Evolutionary conservation across 129 eudicot genomes (phyloP), one percentile per base, ranked within the genome.

Genomic region (Calendula officinalis): DNA sequence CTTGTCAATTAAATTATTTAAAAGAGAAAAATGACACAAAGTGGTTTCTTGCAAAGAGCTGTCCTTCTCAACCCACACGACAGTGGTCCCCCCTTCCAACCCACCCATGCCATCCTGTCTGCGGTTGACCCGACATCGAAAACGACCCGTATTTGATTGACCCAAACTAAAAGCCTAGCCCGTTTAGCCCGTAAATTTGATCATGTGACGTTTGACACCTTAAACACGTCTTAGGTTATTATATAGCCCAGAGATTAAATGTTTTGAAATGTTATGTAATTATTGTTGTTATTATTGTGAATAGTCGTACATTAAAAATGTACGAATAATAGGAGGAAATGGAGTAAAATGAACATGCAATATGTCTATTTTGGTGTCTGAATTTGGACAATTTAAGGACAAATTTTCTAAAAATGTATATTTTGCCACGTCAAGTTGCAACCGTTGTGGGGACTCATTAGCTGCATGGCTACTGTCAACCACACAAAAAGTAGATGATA

Each of bases 71-170:
- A 17, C 56, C 58, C 57, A 12, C 35, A 62, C 65, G 60, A 73
- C 67, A 37, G 55, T 64, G 78, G 78, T 56, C 78, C 78, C 72
- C 66, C 78, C 72, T 51, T 14, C 70, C 69, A 69, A 72, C 70
- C 77, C 77, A 63, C 77, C 70, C 78, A 64, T 56, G 43, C 78
- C 66, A 56, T 43, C 46, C 56, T 65, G 78, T 65, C 66, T 51
- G 30, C 39, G 12, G 60, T 73, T 73, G 43, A 47, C 61, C 78
- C 72, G 10, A 56, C 78, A 73, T 47, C 38, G 72, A 73, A 42
- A 36, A 17, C 56, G 72, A 73, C 72, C 60, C 62, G 55, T 50
- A 32, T 64, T 56, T n/a, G 17, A 45, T 38, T 46, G 53, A 39
- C 60, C 50, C 51, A 38, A 47, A 40, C 67, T 54, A 35, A 38